Evolutionary conservation across 768 basidiomycete species (phyloP).

Genomic region (Pulveroboletus ravenelii): DNA sequence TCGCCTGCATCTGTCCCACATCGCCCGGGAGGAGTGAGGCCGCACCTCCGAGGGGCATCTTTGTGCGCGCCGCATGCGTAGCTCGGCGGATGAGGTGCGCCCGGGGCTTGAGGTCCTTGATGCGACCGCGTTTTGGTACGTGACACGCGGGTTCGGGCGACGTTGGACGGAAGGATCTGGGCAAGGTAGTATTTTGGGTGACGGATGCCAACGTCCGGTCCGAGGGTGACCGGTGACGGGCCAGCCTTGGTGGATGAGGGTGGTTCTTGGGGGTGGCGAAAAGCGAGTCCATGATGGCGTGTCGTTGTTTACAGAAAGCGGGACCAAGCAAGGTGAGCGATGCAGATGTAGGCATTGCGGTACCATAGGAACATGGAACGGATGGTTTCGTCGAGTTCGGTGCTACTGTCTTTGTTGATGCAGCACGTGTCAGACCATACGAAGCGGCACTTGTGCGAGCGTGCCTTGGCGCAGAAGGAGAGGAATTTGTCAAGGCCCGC

Average conservation of each 20-base stretch:
- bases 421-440: too few species aligned
- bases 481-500: too few species aligned
- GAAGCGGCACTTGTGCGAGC: too few species aligned
- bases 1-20: constrained; percentile 67
- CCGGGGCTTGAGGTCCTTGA: constrained; percentile 70
- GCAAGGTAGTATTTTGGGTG: constrained; percentile 54
- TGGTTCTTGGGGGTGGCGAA: constrained; percentile 41
- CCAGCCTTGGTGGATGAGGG: constrained; percentile 10
- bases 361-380: too few species aligned
- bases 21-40: constrained; percentile 68
- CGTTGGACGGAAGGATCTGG: constrained; percentile 67
- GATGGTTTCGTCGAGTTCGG: too few species aligned
- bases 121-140: too few species aligned
- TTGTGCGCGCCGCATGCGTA: constrained; percentile 53
- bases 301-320: neutral
- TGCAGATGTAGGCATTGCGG: too few species aligned
- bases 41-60: constrained; percentile 64
- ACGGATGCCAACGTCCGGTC: constrained; percentile 60
- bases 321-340: too few species aligned
- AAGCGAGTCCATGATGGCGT: constrained; percentile 55
- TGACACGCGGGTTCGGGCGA: constrained; percentile 38
- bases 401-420: too few species aligned
- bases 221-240: constrained; percentile 15
- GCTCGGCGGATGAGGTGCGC: constrained; percentile 60
- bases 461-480: too few species aligned